Evolutionary conservation across 495 filamentous ascomycete species (phyloP), one percentile per base, ranked within the genome.

Genomic region (Opeltia flavorubescens): DNA sequence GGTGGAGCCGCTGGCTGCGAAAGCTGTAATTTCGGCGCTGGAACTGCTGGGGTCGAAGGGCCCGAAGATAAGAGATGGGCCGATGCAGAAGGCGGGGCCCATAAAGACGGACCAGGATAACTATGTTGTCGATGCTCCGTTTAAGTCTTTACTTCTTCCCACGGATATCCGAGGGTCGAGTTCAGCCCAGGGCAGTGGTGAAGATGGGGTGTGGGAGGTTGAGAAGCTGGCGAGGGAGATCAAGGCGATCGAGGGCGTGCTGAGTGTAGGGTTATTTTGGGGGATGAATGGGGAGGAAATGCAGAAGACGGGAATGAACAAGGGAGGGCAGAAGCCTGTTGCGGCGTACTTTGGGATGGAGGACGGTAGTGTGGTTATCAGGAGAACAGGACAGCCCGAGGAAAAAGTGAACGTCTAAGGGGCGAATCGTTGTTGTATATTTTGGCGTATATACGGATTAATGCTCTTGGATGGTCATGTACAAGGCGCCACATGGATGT

Each of bases 321-420:
- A 68, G 36, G 83, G 86, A 27, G 91, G 87, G 2, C 86, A 94
- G 67, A 89, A 86, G 62, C 91, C 91, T 2, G 75, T 94, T 20
- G 85, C 86, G 33, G 89, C 86, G 26, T 98, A 95, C 65, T 96
- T 96, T 62, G 91, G 91, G 13, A 86, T 86, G 81, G 75, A 81
- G 44, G 78, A 89, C 60, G 86, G 86, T 12, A 68, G 70, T 23
- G 80, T 84, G 40, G 65, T 72, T 18, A 66, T 74, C 17, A 62
- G 72, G 48, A 64, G 61, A 43, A 69, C 69, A 9, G 53, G 52
- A 46, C 49, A 58, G 6, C 34, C 15, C 17, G 44, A 52, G 28
- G 50, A 47, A 2, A 25, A 34, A 33, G 47, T 50, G 29, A 44
- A n/a, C 13, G 12, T 28, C 13, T 31, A 13, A 31, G 6, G 29